Conservation (phyloP, 2,329 filamentous ascomycete genomes). For the Aspergillus sp. region DNA sequence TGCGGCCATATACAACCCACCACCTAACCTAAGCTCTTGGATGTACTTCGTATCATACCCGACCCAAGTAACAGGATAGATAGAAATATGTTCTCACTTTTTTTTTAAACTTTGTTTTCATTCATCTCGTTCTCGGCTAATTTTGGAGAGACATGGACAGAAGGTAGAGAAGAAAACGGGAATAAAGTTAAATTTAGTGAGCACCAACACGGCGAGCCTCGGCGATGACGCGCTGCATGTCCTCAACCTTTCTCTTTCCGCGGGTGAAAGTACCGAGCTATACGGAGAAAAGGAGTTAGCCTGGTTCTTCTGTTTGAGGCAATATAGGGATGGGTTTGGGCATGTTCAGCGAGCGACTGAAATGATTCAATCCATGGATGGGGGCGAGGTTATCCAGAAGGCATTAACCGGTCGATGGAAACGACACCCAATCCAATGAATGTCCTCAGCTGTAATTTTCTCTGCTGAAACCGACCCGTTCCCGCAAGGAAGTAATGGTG, state of each 20-base stretch:
- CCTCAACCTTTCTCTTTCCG: constrained; percentile 99
- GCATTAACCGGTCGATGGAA: neutral
- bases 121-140: constrained; percentile 28
- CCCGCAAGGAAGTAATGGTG: neutral
- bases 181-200: constrained; percentile 55
- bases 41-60: neutral
- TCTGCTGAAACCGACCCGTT: neutral
- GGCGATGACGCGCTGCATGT: constrained; percentile 96
- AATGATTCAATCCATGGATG: neutral
- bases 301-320: neutral
- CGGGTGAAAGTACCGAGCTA: constrained; percentile 97
- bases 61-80: neutral
- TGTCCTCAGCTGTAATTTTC: neutral
- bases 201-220: constrained; percentile 76
- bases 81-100: constrained; percentile 10
- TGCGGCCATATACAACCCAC: neutral
- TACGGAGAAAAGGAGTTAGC: constrained; percentile 22
- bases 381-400: neutral
- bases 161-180: constrained; percentile 15
- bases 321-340: neutral
- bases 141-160: constrained; percentile 17
- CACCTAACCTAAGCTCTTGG: too few relatives aligned
- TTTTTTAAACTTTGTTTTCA: constrained; percentile 21
- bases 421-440: neutral
- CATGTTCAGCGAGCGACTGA: neutral